Base-by-base conservation (phyloP, 108 stramenopile species). In the Fragilaria radians region DNA sequence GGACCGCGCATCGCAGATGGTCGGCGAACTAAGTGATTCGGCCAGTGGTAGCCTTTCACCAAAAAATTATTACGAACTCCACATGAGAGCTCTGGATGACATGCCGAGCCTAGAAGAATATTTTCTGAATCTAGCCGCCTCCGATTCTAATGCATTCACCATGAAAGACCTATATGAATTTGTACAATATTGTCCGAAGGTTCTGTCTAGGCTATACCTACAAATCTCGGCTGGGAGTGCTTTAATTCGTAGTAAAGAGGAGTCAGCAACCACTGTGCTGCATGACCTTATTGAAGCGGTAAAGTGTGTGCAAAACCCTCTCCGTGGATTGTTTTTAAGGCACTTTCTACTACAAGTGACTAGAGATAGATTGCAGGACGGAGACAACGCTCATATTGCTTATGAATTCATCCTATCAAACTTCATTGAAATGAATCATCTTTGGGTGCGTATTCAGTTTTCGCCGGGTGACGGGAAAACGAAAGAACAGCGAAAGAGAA, bases 371-470 rank as follows among this genome's bases (percentile, higher is more conserved):
- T 81, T 99, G 32, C 63, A 48, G 34, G 70, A 56, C n/a, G 47
- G 36, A n/a, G 90, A 85, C 5, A 91, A 75, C 32, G 94, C 96
- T 46, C 74, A 80, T 46, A 95, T 97, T 80, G 92, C 96, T 17
- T 80, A 93, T 57, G 81, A 92, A 61, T 98, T 98, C 53, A 76
- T 98, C 51, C 70, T 99, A 54, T 76, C 83, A 36, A 98, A 98
- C 68, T 94, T 98, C 59, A 61, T 80, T 50, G 97, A 98, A 80
- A 94, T 96, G 78, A 99, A 98, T 76, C 90, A 95, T 28, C 82
- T 99, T 27, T 99, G 99, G 99, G 96, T 98, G 2, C 95, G 99
- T 25, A 92, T 99, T 70, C 97, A 97, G 80, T 83, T 91, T 57
- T 63, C 90, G 61, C 86, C 87, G 18, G 85, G 88, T 27, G 85